Evolutionary conservation across 192 early-diverging fungal species (phyloP).

Genomic region (Podila epigama): DNA sequence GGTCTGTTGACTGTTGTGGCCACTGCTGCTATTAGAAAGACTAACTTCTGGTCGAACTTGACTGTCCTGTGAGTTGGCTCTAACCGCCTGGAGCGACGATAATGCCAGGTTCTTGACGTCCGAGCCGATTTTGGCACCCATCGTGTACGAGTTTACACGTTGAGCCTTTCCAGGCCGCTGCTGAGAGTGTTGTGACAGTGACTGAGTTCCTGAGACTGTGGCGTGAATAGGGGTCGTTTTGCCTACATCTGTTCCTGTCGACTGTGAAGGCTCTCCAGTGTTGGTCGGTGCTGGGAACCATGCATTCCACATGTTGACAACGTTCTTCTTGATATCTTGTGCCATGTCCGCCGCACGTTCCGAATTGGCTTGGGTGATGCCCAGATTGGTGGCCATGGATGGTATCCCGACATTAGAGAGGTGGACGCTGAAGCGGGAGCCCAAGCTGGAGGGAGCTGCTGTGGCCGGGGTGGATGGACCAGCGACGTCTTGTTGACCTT

Average conservation of each 20-base stretch:
- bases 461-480: neutral
- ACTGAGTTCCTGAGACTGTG: conserved; percentile 31
- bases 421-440: conserved; percentile 34
- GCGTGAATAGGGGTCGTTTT: neutral
- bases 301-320: conserved; percentile 47
- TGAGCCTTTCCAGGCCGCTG: conserved; percentile 16
- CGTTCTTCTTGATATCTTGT: conserved; percentile 42
- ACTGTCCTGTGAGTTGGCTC: conserved; percentile 11
- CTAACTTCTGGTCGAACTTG: neutral
- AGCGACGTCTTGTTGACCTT: neutral
- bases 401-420: conserved; percentile 37
- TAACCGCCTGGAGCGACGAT: neutral
- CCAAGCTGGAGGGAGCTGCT: conserved; percentile 7
- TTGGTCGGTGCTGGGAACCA: conserved; percentile 26
- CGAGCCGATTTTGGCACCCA: conserved; percentile 11
- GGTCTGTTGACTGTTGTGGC: no score
- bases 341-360: conserved; percentile 50
- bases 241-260: neutral
- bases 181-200: conserved; percentile 22
- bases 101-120: conserved; percentile 1
- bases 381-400: conserved; percentile 36
- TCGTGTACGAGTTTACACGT: conserved; percentile 32
- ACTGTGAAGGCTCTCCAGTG: neutral
- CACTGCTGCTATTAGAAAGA: neutral
- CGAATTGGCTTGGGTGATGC: conserved; percentile 42